Evolutionary conservation across 495 filamentous ascomycete genomes (phyloP).

Genomic region (Aspergillus heteromorphus): DNA sequence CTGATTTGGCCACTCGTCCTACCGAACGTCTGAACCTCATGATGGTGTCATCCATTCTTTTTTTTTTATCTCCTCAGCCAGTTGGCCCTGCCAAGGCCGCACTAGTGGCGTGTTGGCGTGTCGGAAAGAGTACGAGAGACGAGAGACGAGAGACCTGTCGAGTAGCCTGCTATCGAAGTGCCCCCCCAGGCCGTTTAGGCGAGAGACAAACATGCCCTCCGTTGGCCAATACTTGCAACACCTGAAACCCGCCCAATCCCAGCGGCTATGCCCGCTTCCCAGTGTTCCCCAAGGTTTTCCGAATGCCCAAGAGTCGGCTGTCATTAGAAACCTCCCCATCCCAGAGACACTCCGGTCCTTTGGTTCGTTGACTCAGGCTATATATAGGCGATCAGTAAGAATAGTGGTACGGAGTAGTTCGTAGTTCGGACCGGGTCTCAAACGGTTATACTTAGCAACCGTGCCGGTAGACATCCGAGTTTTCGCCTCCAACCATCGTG

Average conservation of each 20-base stretch:
- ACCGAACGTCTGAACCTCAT: no score
- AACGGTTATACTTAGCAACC: background rate
- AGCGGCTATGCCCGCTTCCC: background rate
- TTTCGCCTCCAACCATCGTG: background rate
- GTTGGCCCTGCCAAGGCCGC: background rate
- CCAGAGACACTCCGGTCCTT: background rate
- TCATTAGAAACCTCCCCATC: background rate
- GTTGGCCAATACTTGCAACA: background rate
- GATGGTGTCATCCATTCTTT: background rate
- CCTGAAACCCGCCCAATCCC: background rate
- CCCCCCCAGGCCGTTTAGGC: background rate
- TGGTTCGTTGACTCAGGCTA: background rate
- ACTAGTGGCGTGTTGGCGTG: background rate
- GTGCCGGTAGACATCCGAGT: background rate
- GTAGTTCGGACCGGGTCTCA: no score
- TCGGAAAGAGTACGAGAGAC: background rate
- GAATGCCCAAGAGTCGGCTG: background rate
- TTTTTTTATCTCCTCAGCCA: background rate
- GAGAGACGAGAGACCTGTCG: background rate
- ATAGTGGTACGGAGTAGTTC: no score
- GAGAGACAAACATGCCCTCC: background rate
- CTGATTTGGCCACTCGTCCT: no score
- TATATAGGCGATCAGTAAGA: background rate
- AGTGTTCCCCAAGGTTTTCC: no score
- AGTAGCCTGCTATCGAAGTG: no score